Base-by-base conservation (phyloP, 768 basidiomycete genomes). In the Russula abietina region DNA sequence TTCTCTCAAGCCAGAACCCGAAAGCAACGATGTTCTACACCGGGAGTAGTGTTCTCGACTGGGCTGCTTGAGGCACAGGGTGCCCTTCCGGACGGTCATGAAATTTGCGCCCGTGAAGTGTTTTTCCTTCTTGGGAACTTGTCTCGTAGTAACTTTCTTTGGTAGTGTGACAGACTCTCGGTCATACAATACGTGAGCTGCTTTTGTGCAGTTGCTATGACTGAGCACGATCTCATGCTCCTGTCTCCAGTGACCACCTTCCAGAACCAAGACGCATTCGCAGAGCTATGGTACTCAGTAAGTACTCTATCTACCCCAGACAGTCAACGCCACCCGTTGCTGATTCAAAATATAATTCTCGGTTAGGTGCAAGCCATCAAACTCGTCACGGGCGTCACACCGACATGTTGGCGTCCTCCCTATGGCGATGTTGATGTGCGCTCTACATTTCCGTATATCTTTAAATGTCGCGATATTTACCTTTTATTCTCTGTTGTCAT, bases 261-360 rank as follows among this genome's bases (percentile, higher is more conserved):
- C n/a, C n/a, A n/a, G n/a, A n/a, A n/a, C n/a, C n/a, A 82, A 66
- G 75, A 86, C 65, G 87, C 83, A 4, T 89, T 91, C 61, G 89
- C 89, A 3, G 89, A 92, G 72, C 76, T 93, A n/a, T 91, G 86
- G 62, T 93, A 89, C 73, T 84, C 65, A 0, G 83, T 81, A 66
- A 39, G 82, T 72, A 12, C 2, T 59, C 6, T n/a, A 4, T 45
- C 3, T 41, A 28, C 32, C 28, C 26, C 24, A 8, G 30, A 10
- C 4, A 6, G 32, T 30, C 38, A 17, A 28, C 4, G 17, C 26
- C 24, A 66, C 12, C 3, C 36, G 12, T 32, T n/a, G 19, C 19
- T 57, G n/a, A 62, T 52, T 19, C 45, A 28, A 33, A 50, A 38
- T 36, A n/a, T n/a, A n/a, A n/a, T 46, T 38, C 68, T 28, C 8